Evolutionary conservation across 495 filamentous ascomycete genomes (phyloP), one percentile per base, ranked within the genome.

Genomic region (Talaromyces stipitatus): DNA sequence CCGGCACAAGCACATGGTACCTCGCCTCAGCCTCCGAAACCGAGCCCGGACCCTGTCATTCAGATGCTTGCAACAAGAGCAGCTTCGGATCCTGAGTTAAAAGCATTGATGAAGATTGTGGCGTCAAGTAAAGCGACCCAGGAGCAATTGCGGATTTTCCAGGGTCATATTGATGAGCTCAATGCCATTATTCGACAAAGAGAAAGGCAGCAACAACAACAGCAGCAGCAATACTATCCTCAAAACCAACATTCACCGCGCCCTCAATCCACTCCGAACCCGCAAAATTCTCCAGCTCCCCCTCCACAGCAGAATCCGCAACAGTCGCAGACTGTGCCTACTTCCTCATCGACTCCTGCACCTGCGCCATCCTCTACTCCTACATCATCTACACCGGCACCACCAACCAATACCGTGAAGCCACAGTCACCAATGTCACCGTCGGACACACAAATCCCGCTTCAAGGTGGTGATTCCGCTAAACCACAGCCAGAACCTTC

Each of bases 21-120:
- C 4, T 45, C 69, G 2, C 64, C 70, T 7, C 72, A 77, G 55
- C 69, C 76, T 32, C 60, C 77, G 2, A 76, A 81, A 59, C 72
- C 76, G 2, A 83, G 84, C 38, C 82, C 88, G 3, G 95, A 99
- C 67, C 95, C 95, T 3, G 95, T 99, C 41, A 99, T 99, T 56
- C 88, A 95, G 55, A 90, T 91, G 68, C 73, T 99, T 41, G 95
- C 95, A 2, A 89, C 90, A 59, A 82, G 84, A 62, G 95, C 95
- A 14, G 88, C 89, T 1, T 84, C 87, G 16, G 89, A 99, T 66
- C 85, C 88, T 2, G 82, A 91, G 48, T 77, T 99, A n/a, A 92
- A 96, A 62, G 84, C 85, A n/a, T 78, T 99, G 10, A 99, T 99
- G 95, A 87, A 90, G 63, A 84, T 92, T 11, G 95, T 99, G 8